These are phyloP conservation scores for Annulohypoxylon nitens DNA, from an alignment of 495 filamentous ascomycete genomes.

Conservation along the genomic window DNA sequence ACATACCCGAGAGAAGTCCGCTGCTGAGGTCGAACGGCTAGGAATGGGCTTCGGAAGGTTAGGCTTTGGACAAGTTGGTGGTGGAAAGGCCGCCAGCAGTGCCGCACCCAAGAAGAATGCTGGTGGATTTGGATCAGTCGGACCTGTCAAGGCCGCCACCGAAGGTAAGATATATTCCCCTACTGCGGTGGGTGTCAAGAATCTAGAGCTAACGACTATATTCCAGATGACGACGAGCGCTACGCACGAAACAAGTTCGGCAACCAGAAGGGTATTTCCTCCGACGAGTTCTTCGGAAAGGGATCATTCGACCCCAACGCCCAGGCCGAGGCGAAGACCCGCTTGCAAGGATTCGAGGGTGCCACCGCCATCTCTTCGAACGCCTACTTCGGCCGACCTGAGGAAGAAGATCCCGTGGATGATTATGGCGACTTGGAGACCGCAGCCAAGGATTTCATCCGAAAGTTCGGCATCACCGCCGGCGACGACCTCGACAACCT, in stretches of 20 bases:
- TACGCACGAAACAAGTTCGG: constrained; percentile 89
- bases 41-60: constrained; percentile 91
- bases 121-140: constrained; percentile 88
- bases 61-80: constrained; percentile 90
- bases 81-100: constrained; percentile 68
- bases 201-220: constrained; percentile 35
- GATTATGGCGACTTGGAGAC: constrained; percentile 90
- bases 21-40: constrained; percentile 83
- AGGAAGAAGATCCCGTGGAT: constrained; percentile 74
- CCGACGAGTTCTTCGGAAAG: constrained; percentile 97
- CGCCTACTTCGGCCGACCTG: constrained; percentile 92
- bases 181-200: not conserved
- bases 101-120: constrained; percentile 76
- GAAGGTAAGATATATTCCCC: constrained; percentile 70
- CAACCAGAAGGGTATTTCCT: constrained; percentile 93
- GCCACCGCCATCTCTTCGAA: constrained; percentile 94
- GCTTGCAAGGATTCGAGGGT: constrained; percentile 92
- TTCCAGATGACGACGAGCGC: constrained; percentile 74
- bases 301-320: constrained; percentile 83
- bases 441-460: constrained; percentile 94
- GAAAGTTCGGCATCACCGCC: constrained; percentile 93
- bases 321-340: constrained; percentile 85
- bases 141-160: constrained; percentile 71
- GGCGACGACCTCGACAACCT: constrained; percentile 95
- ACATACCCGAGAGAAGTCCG: constrained; percentile 69